Conservation (phyloP, 208 protist species). For the Leishmania martiniquensis region DNA sequence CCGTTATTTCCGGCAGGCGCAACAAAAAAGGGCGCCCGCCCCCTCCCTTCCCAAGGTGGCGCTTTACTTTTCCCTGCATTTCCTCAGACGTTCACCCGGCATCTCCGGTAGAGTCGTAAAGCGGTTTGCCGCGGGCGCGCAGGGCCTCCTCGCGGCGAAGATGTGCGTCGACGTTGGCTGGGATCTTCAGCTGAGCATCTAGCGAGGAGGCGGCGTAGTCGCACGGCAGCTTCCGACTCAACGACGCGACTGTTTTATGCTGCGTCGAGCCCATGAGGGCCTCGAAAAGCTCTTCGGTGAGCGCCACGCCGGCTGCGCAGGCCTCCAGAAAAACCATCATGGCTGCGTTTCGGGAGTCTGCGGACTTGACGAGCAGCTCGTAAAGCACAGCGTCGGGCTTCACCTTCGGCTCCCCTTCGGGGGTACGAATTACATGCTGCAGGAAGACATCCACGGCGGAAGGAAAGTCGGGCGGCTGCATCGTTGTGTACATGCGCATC, state of each 20-base stretch:
- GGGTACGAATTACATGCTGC: conserved; percentile 67
- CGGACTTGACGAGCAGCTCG: conserved; percentile 67
- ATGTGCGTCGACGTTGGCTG: conserved; percentile 80
- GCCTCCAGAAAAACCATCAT: conserved; percentile 91
- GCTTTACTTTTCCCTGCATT: not conserved
- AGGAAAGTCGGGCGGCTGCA: conserved; percentile 68
- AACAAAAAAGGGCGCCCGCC: no score
- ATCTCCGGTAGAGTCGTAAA: conserved; percentile 83
- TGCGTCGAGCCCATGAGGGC: conserved; percentile 50
- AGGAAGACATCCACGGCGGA: conserved; percentile 68
- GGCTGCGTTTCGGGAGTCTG: conserved; percentile 77
- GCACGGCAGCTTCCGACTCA: conserved; percentile 78
- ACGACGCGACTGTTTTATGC: conserved; percentile 43
- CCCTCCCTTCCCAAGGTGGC: not conserved
- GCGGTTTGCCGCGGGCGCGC: conserved; percentile 60
- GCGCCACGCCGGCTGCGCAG: conserved; percentile 66
- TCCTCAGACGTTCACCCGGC: conserved; percentile 5
- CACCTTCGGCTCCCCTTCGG: conserved; percentile 52
- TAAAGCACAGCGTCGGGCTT: conserved; percentile 55
- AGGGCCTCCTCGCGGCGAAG: conserved; percentile 83
- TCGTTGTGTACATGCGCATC: conserved; percentile 88
- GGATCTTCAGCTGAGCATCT: conserved; percentile 79
- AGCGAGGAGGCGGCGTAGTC: conserved; percentile 75
- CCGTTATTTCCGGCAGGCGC: no score
- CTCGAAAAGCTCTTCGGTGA: conserved; percentile 73